Conservation (phyloP, 345 rosid species). For the Iberis pinnata region DNA sequence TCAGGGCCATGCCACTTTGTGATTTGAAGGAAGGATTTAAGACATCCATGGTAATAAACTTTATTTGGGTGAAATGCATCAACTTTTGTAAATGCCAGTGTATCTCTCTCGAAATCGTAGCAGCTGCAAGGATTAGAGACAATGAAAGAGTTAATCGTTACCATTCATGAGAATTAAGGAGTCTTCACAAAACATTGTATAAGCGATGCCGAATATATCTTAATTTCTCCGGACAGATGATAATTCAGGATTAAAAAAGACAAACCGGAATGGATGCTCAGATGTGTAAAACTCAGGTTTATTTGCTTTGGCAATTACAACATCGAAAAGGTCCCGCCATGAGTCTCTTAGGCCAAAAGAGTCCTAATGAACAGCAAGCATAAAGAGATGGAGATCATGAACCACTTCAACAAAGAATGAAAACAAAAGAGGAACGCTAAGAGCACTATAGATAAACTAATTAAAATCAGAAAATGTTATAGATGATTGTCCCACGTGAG, state of each 20-base stretch:
- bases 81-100: constrained; percentile 74
- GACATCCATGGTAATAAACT: constrained; percentile 86
- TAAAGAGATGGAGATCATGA: constrained; percentile 1
- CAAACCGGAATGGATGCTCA: constrained; percentile 90
- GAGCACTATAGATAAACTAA: background rate
- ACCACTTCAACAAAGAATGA: constrained; percentile 1
- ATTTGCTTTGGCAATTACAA: constrained; percentile 91
- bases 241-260: constrained; percentile 10
- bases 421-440: background rate
- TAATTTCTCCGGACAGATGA: background rate
- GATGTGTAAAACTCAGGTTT: constrained; percentile 91
- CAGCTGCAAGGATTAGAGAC: constrained; percentile 39
- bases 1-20: constrained; percentile 97
- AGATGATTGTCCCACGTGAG: background rate
- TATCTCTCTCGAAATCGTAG: constrained; percentile 86
- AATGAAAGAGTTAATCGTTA: background rate
- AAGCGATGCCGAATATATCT: background rate
- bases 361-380: constrained; percentile 44
- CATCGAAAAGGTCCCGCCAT: constrained; percentile 94
- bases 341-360: constrained; percentile 52
- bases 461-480: background rate
- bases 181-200: background rate
- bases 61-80: constrained; percentile 67
- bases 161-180: background rate
- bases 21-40: constrained; percentile 78